Evolutionary conservation across 148 eudicot species (phyloP), one percentile per base, ranked within the genome.

Genomic region (Vaccinium corymbosum): DNA sequence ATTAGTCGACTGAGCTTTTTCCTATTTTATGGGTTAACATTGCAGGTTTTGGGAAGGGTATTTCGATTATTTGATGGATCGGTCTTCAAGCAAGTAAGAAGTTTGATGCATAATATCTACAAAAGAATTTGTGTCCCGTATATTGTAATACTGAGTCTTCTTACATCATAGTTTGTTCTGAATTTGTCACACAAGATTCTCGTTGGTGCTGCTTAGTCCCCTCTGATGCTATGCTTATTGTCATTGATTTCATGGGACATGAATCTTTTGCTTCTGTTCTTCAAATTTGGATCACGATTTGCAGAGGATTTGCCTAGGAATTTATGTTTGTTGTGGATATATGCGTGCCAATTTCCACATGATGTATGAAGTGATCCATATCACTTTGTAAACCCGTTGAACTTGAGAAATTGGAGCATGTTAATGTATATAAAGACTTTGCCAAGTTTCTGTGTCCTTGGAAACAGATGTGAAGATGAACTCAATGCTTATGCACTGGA

Each of bases 41-140:
- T 92, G 86, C 89, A 95, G 98, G 91, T 97, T 97, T 83, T 97
- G 99, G 99, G 99, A 97, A 92, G 99, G 91, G 73, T 97, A 94
- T 89, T 93, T 93, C 70, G 99, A 97, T 76, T 91, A 89, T 89
- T 95, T 94, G 42, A 89, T 97, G 95, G 99, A 97, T 85, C 94
- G 94, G 85, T 92, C 90, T 27, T 91, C 97, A 85, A 97, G 89
- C 92, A 93, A 91, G 98, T 95, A 90, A 89, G 95, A 82, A 88
- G 82, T 46, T 85, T 49, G n/a, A 7, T 25, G 46, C 20, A 32
- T 71, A 12, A 27, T 72, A 7, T 6, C 7, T 50, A 49, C 66
- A 59, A 19, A 16, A 66, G 64, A 78, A 62, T 62, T 62, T 29
- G 15, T 50, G n/a, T 38, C 15, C 4, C 9, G 6, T 7, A n/a